Conservation (phyloP, 495 filamentous ascomycete genomes). For the Amorphotheca resinae region DNA sequence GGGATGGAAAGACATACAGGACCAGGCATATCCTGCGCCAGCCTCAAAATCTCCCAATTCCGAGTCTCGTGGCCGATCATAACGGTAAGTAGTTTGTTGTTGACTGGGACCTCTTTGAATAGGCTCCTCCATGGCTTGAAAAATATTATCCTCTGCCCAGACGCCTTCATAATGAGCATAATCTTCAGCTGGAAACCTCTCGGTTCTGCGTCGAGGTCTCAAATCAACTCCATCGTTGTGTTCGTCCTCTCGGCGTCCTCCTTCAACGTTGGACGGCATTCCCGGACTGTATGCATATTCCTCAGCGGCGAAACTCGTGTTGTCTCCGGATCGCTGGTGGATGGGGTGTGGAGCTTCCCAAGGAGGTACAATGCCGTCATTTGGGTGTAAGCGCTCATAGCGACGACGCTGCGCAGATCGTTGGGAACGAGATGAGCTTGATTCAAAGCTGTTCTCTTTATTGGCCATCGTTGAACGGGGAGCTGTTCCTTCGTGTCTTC, state of each 20-base stretch:
- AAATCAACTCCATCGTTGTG: neutral
- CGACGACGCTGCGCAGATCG: neutral
- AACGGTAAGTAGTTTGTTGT: no score
- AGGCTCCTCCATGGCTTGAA: no score
- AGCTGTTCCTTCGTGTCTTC: no score
- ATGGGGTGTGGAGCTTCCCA: constrained; percentile 3
- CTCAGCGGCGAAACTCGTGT: constrained; percentile 2
- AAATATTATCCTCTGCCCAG: no score
- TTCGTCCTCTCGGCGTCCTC: constrained; percentile 4
- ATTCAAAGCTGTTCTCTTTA: constrained; percentile 4
- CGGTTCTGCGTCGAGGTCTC: no score
- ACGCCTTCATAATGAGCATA: no score
- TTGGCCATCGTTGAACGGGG: neutral
- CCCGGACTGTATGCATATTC: constrained; percentile 9
- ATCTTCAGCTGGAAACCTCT: no score
- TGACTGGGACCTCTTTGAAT: no score
- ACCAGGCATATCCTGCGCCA: no score
- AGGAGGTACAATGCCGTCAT: neutral
- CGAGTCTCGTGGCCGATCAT: constrained; percentile 1
- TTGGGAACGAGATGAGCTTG: neutral
- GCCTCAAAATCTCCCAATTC: constrained; percentile 5
- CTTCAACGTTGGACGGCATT: neutral
- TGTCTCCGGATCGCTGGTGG: neutral
- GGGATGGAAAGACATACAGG: no score
- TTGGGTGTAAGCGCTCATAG: neutral